A percentile compares a stretch with the other conserved stretches of the same genome.
These are phyloP conservation scores for Penicillium waksmanii DNA, from an alignment of 495 filamentous ascomycete genomes.

Conservation along the genomic window DNA sequence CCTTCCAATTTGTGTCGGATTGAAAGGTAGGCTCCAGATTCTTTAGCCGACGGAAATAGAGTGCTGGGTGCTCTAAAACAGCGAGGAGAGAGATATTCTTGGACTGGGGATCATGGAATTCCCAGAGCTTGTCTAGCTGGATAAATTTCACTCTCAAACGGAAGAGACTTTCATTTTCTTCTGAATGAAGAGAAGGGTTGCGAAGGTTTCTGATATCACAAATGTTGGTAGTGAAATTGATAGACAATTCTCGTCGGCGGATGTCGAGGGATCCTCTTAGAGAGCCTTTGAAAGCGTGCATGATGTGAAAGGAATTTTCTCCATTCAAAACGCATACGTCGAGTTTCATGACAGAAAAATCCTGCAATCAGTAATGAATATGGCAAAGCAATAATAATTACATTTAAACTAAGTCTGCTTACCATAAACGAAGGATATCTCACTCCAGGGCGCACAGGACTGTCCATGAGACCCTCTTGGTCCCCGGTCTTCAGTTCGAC, in stretches of 20 bases:
- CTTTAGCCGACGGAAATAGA: slow-evolving; percentile 60
- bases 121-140: slow-evolving; percentile 61
- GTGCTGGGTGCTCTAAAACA: slow-evolving; percentile 64
- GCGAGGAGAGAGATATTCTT: slow-evolving; percentile 57
- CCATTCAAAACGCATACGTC: slow-evolving; percentile 38
- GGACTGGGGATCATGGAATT: slow-evolving; percentile 34
- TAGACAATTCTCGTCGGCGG: slow-evolving; percentile 26
- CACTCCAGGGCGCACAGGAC: slow-evolving; percentile 32
- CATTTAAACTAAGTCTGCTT: slow-evolving; percentile 11
- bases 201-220: background rate
- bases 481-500: background rate
- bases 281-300: slow-evolving; percentile 32
- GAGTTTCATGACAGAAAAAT: slow-evolving; percentile 31
- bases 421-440: slow-evolving; percentile 37
- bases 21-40: slow-evolving; percentile 42
- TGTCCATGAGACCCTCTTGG: slow-evolving; percentile 18
- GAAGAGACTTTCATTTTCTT: slow-evolving; percentile 29
- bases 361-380: slow-evolving; percentile 21
- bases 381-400: background rate
- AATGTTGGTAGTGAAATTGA: slow-evolving; percentile 31
- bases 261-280: slow-evolving; percentile 30
- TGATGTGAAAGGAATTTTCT: slow-evolving; percentile 31
- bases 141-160: slow-evolving; percentile 66
- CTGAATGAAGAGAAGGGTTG: background rate
- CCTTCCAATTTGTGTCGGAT: slow-evolving; percentile 58